Base-by-base conservation (phyloP, 2,329 filamentous ascomycete genomes). In the Sclerotinia glacialis region DNA sequence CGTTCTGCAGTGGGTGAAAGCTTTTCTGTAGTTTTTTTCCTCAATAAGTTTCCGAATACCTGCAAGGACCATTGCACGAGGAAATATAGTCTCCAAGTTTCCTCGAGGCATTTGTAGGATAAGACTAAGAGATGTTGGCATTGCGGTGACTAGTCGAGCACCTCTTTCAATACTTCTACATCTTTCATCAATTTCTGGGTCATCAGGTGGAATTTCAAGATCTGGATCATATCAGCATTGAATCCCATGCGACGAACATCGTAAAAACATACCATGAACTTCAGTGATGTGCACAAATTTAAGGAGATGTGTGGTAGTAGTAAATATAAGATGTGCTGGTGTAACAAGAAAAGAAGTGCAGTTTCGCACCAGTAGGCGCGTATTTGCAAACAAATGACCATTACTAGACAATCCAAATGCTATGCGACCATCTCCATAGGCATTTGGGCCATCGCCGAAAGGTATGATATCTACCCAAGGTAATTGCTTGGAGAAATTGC, bases 31-130 rank as follows among this genome's bases (percentile, higher is more conserved):
- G 73, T 95, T 87, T 76, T 90, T 91, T 42, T 85, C 82, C 64
- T 93, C 89, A 62, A 99, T 91, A 62, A 90, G 86, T 60, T 86
- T 85, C 58, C 95, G 86, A 66, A 99, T 96, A 34, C 93, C 93
- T 2, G 93, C 92, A 59, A 99, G 82, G 0, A 99, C 94, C 79
- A 99, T 89, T 18, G 94, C 94, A 68, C 95, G 86, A 21, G 95
- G 95, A 75, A 89, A 98, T 60, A 98, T 93, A 0, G 94, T 98
- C 78, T 99, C 95, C 1, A 98, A 80, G 72, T 99, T 99, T 26
- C 95, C 95, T 73, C 95, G 85, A 1, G 95, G 95, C 91, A 97
- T 97, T 77, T 99, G 95, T 4, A 99, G 81, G 0, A 96, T 86
- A 11, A 99, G 82, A 64, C 88, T 90, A 79, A 96, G 95, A 50